Evolutionary conservation across 2,329 filamentous ascomycete genomes (phyloP), one percentile per base, ranked within the genome.

Genomic region (Trichophyton schoenleinii): DNA sequence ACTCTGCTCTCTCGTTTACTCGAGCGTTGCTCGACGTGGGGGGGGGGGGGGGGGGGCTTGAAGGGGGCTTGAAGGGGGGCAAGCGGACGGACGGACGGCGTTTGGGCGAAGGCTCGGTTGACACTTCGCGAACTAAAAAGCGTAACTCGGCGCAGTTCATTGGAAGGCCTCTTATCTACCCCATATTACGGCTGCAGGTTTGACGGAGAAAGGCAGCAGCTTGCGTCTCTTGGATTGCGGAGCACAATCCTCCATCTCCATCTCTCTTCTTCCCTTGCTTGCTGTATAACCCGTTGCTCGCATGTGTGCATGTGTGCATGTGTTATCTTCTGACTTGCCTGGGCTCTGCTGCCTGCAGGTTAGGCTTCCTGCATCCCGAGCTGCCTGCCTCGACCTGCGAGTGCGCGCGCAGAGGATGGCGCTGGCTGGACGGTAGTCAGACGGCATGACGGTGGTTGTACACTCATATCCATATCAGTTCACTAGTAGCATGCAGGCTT

Each of bases 301-400:
- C 34, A 38, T 38, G 49, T 53, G 49, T 53, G 34, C 34, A 38
- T 38, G 49, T 53, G 49, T 53, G 28, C 28, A 31, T 52, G 49
- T 53, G 49, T 53, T 53, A 53, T 34, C 49, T 53, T 53, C 49
- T 53, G 28, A 31, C 49, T 53, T 53, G 49, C 49, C 49, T 53
- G 49, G 49, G 13, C 41, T 44, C 5, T 44, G 41, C n/a, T 38
- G 46, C 28, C 49, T 53, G 49, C 49, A 53, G 20, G 49, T 53
- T 53, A 31, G 49, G 34, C 49, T 53, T 53, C 49, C 11, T 53
- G 49, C n/a, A 31, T 53, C 49, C 49, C 49, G 25, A 34, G 11
- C 18, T 13, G 22, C 22, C 18, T 13, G 22, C 22, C 7, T 31
- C 49, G 49, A 31, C 22, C 8, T 15, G 49, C 13, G 22, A 53